Base-by-base conservation (phyloP, 2,329 filamentous ascomycete species). In the Paraphaeosphaeria sporulosa region DNA sequence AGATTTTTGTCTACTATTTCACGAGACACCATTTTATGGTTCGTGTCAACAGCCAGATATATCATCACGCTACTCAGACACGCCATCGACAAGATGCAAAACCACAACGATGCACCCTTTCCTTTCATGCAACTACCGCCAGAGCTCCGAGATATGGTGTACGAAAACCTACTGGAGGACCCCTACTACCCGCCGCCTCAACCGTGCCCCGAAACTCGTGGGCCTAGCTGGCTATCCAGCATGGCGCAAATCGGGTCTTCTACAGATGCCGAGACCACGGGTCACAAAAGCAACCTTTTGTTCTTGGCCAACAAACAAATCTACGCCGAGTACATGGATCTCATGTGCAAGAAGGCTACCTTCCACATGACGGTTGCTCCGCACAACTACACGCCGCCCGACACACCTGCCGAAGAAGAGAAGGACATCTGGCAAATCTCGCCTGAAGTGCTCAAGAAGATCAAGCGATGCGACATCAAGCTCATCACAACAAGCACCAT, bases 71-170 rank as follows among this genome's bases (percentile, higher is more conserved):
- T 53, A 34, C 27, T 64, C 52, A 38, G 64, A 55, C 36, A 49
- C 34, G 57, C 42, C 61, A 48, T 65, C 64, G 65, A 40, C 58
- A 73, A 58, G 25, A 71, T 71, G 67, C 64, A 71, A 15, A 51
- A 62, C 25, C 50, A 59, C 13, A 62, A 61, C 15, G 52, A 60
- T 44, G 64, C 57, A 40, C 66, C 72, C 1, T 77, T 73, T 40
- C 71, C 61, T 0, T 76, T 76, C 57, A 30, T 76, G 56, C 57
- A 71, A 0, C 61, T 77, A 1, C 74, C 74, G 2, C 68, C 70
- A 34, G 73, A 77, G 54, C 58, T 77, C 9, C 64, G 73, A n/a
- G 69, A 73, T 8, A 73, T 73, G 68, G 69, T 76, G 3, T 77
- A 76, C 52, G 64, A 67, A 12, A 58, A 76, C 50, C 62, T 76